These are phyloP conservation scores for Lentinula boryana DNA, from an alignment of 768 basidiomycete species.

Conservation along the genomic window DNA sequence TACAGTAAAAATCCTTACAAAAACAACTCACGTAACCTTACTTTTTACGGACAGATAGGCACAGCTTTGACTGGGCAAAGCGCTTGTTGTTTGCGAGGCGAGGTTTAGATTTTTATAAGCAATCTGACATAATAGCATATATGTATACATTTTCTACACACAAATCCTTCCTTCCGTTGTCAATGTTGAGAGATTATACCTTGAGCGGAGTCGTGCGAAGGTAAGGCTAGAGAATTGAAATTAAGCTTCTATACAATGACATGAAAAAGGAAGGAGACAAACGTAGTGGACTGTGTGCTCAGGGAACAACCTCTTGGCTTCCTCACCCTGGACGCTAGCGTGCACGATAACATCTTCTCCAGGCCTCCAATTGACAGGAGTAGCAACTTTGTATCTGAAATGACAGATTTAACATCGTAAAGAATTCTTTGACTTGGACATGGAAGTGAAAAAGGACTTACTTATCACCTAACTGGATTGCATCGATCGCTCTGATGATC, in stretches of 20 bases:
- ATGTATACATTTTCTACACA: neutral
- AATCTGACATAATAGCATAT: neutral
- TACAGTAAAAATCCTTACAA: too few relatives aligned
- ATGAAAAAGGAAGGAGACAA: slow-evolving; percentile 12
- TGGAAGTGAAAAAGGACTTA: neutral
- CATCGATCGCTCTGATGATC: slow-evolving; percentile 74
- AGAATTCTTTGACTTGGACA: neutral
- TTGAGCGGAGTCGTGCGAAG: slow-evolving; percentile 67
- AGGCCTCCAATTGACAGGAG: slow-evolving; percentile 93
- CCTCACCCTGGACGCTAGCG: slow-evolving; percentile 74
- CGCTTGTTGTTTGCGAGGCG: too few relatives aligned
- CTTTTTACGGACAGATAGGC: too few relatives aligned
- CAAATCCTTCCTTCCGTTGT: too few relatives aligned
- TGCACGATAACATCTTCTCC: slow-evolving; percentile 95
- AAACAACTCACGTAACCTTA: too few relatives aligned
- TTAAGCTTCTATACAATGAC: neutral
- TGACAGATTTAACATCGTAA: neutral
- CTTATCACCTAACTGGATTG: slow-evolving; percentile 88
- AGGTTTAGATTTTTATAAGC: too few relatives aligned
- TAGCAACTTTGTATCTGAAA: slow-evolving; percentile 59
- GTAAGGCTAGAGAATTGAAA: slow-evolving; percentile 58
- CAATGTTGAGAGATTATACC: neutral
- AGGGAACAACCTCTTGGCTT: slow-evolving; percentile 91
- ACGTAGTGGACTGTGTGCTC: slow-evolving; percentile 77
- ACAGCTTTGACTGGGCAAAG: too few relatives aligned